These are phyloP conservation scores for Pestalotiopsis sp. DNA, from an alignment of 2,329 filamentous ascomycete genomes.

Conservation along the genomic window DNA sequence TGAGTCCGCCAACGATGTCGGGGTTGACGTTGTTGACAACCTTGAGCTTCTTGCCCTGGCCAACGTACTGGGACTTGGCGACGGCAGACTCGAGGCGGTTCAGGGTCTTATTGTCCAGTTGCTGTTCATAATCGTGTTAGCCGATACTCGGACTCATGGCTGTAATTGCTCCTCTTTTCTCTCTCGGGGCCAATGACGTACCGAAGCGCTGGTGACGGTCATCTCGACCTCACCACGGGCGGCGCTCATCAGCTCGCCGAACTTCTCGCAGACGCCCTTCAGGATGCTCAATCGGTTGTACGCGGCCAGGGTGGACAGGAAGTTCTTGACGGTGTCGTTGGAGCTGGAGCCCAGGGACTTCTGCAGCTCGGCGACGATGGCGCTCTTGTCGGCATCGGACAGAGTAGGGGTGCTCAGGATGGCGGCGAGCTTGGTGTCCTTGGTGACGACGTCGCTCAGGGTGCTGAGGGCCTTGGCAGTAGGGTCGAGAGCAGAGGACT, in stretches of 20 bases:
- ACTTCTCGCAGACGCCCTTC: conserved; percentile 84
- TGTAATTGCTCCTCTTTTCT: neutral
- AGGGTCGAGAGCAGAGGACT: conserved; percentile 82
- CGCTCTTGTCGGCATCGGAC: conserved; percentile 75
- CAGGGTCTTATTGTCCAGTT: conserved; percentile 86
- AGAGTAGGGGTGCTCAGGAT: conserved; percentile 85
- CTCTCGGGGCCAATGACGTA: conserved; percentile 48
- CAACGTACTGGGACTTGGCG: conserved; percentile 85
- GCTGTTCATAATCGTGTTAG: conserved; percentile 45
- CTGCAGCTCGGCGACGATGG: conserved; percentile 84
- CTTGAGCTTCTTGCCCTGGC: conserved; percentile 96
- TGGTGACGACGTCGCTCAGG: conserved; percentile 74
- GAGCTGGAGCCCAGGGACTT: conserved; percentile 73
- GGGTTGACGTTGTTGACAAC: conserved; percentile 94
- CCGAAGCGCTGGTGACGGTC: conserved; percentile 85
- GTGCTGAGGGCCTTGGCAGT: conserved; percentile 78
- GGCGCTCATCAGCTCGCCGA: conserved; percentile 83
- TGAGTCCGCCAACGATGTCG: conserved; percentile 88
- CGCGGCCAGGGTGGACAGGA: conserved; percentile 86
- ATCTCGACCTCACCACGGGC: conserved; percentile 92
- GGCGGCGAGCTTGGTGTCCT: conserved; percentile 76
- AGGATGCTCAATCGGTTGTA: conserved; percentile 93
- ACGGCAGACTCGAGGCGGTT: conserved; percentile 84
- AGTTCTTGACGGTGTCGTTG: conserved; percentile 90
- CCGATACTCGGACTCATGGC: neutral